A percentile compares a stretch with the other conserved stretches of the same genome.
phyloP scores from a whole-genome alignment of 2,329 filamentous ascomycete genomes.

The Xylaria sp. region DNA sequence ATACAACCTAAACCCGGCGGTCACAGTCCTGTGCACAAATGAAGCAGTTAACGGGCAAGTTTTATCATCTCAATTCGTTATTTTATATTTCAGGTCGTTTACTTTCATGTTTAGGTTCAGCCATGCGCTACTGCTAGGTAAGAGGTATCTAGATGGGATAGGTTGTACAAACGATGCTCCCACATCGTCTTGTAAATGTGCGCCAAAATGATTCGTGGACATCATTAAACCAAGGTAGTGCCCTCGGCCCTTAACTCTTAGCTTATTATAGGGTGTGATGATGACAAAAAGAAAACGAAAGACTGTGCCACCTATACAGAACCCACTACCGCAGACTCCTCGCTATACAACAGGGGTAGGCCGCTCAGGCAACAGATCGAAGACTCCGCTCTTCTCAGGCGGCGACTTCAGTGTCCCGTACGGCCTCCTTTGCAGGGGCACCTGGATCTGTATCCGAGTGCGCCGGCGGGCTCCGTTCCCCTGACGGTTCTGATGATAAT shows the following conservation, averaged over 20 bases:
- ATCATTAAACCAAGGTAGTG: slow-evolving; percentile 11
- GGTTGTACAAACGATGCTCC: slow-evolving; percentile 27
- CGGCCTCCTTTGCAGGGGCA: slow-evolving; percentile 30
- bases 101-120: slow-evolving; percentile 1
- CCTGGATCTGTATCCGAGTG: slow-evolving; percentile 43
- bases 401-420: slow-evolving; percentile 35
- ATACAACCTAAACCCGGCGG: neutral
- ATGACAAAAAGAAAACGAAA: slow-evolving; percentile 14
- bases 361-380: neutral
- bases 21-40: neutral
- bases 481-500: slow-evolving; percentile 28
- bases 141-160: slow-evolving; percentile 26
- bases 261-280: slow-evolving; percentile 1
- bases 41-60: neutral
- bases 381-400: slow-evolving; percentile 22
- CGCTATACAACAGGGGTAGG: slow-evolving; percentile 16
- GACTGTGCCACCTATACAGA: slow-evolving; percentile 12
- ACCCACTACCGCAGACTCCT: slow-evolving; percentile 23
- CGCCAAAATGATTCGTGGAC: slow-evolving; percentile 17
- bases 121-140: slow-evolving; percentile 11
- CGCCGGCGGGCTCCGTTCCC: slow-evolving; percentile 35
- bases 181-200: slow-evolving; percentile 23
- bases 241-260: neutral
- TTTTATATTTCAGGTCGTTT: slow-evolving; percentile 8
- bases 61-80: slow-evolving; percentile 13